Base-by-base conservation (phyloP, 371 early-diverging fungal species). In the Mortierella sp. region DNA sequence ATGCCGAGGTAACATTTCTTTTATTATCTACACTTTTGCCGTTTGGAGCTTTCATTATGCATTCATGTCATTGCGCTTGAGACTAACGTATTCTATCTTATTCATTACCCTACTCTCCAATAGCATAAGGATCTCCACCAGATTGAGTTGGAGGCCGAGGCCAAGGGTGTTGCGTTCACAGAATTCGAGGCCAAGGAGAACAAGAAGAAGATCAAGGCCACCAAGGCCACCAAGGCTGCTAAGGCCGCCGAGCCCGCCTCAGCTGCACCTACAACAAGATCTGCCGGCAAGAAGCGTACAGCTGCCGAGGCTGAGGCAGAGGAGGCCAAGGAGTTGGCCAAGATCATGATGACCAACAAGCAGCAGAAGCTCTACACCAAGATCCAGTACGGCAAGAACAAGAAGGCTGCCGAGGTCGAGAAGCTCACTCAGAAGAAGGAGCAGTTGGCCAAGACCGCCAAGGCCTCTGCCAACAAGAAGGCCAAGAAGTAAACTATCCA, bases 291-390 rank as follows among this genome's bases (percentile, higher is more conserved):
- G 87, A 93, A 93, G 89, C 89, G 91, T 58, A 89, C 93, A 11
- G 92, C 91, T 27, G 91, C 89, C 0, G 94, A 96, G 79, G 84
- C 89, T n/a, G 97, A 96, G 83, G 96, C 95, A 74, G 94, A 92
- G 75, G 98, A 99, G 84, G 89, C 88, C 56, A 93, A 96, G 91
- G 95, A 95, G 86, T 91, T 99, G 90, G 95, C 96, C 71, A 95
- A 94, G 77, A 95, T 96, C 60, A 97, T 99, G 97, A 97, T 99
- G 97, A 92, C 93, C 78, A 97, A 96, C 91, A 97, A 96, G 91
- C 95, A 98, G 82, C 91, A 94, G 87, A 94, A 95, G 85, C 88
- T 97, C 80, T 97, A 97, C 90, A 91, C 91, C 80, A 92, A 93
- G 90, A 95, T 96, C 89, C 90, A 95, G 87, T 91, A 92, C 63